Evolutionary conservation across 2,329 filamentous ascomycete genomes (phyloP).

Genomic region (Didymella exigua): DNA sequence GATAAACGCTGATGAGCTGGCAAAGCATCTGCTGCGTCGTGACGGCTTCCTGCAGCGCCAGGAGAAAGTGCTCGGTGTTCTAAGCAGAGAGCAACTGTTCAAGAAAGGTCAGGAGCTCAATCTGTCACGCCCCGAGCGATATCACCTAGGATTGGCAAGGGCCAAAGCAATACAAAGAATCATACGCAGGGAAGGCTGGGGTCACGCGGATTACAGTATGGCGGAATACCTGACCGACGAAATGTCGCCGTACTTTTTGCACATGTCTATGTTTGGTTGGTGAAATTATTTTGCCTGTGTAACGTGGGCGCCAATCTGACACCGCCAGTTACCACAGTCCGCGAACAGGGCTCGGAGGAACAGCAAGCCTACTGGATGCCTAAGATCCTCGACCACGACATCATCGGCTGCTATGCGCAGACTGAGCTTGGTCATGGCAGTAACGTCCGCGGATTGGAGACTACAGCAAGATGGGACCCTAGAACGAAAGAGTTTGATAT

Average conservation of each 20-base stretch:
- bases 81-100: slow-evolving; percentile 57
- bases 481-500: slow-evolving; percentile 55
- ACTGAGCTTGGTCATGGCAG: slow-evolving; percentile 60
- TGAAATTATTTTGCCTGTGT: slow-evolving; percentile 21
- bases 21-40: slow-evolving; percentile 53
- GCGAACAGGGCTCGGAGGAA: slow-evolving; percentile 56
- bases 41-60: slow-evolving; percentile 58
- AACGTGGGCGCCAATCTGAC: slow-evolving; percentile 26
- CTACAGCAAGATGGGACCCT: slow-evolving; percentile 55
- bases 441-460: slow-evolving; percentile 59
- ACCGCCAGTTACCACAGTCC: slow-evolving; percentile 51
- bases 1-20: slow-evolving; percentile 53
- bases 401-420: slow-evolving; percentile 59
- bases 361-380: slow-evolving; percentile 58
- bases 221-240: slow-evolving; percentile 60
- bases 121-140: slow-evolving; percentile 58
- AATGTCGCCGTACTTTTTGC: slow-evolving; percentile 59
- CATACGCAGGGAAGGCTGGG: slow-evolving; percentile 55
- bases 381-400: slow-evolving; percentile 56
- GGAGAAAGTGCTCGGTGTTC: slow-evolving; percentile 52
- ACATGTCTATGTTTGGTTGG: slow-evolving; percentile 58
- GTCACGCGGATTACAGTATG: slow-evolving; percentile 58
- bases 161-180: slow-evolving; percentile 58
- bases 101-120: slow-evolving; percentile 58
- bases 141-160: slow-evolving; percentile 58